Evolutionary conservation across 768 basidiomycete species (phyloP).

Genomic region (Boletales sp.): DNA sequence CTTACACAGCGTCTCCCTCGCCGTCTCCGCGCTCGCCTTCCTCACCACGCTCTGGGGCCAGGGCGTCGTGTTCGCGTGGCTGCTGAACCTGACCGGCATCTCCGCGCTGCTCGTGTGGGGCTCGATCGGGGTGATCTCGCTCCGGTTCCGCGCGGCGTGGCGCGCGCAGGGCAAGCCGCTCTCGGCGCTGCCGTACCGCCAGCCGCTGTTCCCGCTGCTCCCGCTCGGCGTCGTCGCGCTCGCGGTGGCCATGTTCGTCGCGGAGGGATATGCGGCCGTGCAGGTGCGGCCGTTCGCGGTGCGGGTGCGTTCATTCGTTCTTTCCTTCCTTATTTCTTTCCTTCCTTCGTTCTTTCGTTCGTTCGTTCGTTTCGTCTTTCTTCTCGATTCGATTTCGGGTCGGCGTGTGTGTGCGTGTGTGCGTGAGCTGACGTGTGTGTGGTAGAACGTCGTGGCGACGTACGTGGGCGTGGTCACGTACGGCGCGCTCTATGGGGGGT

Average conservation of each 20-base stretch:
- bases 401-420: too few species aligned
- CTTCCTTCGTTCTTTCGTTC: too few species aligned
- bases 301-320: conserved; percentile 38
- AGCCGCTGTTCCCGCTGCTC: conserved; percentile 53
- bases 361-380: too few species aligned
- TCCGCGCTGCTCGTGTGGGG: conserved; percentile 68
- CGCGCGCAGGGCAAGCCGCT: conserved; percentile 46
- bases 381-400: neutral
- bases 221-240: conserved; percentile 49
- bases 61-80: conserved; percentile 53
- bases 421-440: neutral
- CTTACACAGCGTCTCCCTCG: conserved; percentile 50
- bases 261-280: conserved; percentile 51
- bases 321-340: too few species aligned
- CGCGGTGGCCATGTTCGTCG: conserved; percentile 49
- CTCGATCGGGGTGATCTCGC: conserved; percentile 49
- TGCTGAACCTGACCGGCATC: conserved; percentile 62
- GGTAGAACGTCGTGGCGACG: conserved; percentile 51
- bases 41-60: conserved; percentile 57
- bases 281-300: conserved; percentile 41
- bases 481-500: conserved; percentile 42
- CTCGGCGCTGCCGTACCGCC: conserved; percentile 54
- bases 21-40: conserved; percentile 48
- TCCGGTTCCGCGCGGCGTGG: conserved; percentile 66
- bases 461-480: conserved; percentile 52